These are phyloP conservation scores for Taphrina pruni DNA, from an alignment of 1,139 yeast species.

Conservation along the genomic window DNA sequence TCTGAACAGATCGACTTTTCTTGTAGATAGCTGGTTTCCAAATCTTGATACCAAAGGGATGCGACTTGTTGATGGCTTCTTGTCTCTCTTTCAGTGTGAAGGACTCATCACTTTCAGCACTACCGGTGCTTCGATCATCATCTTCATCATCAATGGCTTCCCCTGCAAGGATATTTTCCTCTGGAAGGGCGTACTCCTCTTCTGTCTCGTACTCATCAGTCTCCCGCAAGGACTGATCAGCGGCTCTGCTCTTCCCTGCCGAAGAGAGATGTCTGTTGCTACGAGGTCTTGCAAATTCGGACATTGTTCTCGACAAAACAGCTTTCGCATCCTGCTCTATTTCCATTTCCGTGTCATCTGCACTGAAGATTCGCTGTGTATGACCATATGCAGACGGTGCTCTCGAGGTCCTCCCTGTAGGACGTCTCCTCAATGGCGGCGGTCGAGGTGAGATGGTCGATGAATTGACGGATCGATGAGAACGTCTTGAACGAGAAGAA, in stretches of 20 bases:
- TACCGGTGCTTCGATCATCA: slow-evolving; percentile 34
- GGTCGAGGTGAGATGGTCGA: slow-evolving; percentile 14
- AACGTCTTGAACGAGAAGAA: slow-evolving; percentile 12
- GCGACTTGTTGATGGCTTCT: slow-evolving; percentile 93
- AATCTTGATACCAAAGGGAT: slow-evolving; percentile 96
- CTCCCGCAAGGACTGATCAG: slow-evolving; percentile 26
- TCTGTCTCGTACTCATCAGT: slow-evolving; percentile 34
- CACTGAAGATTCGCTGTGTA: slow-evolving; percentile 34
- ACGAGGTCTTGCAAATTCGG: slow-evolving; percentile 21
- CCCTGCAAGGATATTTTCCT: slow-evolving; percentile 10
- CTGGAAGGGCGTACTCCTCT: slow-evolving; percentile 21
- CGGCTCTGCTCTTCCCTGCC: slow-evolving; percentile 18
- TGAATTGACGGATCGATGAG: slow-evolving; percentile 1
- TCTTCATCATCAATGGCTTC: slow-evolving; percentile 13
- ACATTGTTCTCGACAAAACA: slow-evolving; percentile 17
- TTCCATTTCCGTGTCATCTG: slow-evolving; percentile 42
- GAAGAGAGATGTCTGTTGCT: slow-evolving; percentile 20
- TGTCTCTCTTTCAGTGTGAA: slow-evolving; percentile 69
- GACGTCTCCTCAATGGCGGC: slow-evolving; percentile 16
- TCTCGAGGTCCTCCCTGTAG: slow-evolving; percentile 23
- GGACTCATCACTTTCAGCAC: slow-evolving; percentile 36
- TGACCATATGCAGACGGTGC: slow-evolving; percentile 13
- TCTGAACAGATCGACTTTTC: slow-evolving; percentile 87
- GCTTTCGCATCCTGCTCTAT: slow-evolving; percentile 41
- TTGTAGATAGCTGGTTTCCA: slow-evolving; percentile 98